Evolutionary conservation across 176 grass and related monocot species (phyloP).

Genomic region (Phyllostachys edulis): DNA sequence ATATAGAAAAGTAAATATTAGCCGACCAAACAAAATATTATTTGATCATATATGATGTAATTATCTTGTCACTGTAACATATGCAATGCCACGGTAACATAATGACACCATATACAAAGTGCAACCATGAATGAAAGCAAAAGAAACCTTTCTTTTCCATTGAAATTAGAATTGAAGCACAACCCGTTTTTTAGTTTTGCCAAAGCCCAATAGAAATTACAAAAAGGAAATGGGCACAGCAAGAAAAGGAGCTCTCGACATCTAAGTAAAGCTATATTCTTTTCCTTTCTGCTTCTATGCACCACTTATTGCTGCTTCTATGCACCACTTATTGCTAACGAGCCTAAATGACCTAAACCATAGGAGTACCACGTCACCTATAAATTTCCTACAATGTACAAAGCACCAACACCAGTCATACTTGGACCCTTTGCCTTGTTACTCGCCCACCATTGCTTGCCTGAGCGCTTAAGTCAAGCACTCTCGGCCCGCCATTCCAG

Average conservation of each 20-base stretch:
- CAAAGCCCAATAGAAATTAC: constrained; percentile 43
- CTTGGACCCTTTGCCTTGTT: constrained; percentile 70
- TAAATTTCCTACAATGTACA: constrained; percentile 57
- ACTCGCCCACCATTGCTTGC: constrained; percentile 56
- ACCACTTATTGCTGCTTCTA: not conserved
- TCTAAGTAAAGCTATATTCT: constrained; percentile 52
- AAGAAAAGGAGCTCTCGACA: constrained; percentile 50
- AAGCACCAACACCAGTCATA: constrained; percentile 35
- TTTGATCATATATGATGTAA: too few relatives aligned
- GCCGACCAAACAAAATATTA: too few relatives aligned
- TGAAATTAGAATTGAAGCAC: constrained; percentile 56
- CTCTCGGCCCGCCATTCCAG: constrained; percentile 59
- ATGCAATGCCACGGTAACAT: not conserved
- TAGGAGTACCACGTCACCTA: constrained; percentile 31
- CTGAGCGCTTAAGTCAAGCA: constrained; percentile 73
- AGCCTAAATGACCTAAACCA: constrained; percentile 22
- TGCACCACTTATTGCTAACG: not conserved
- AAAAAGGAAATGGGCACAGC: constrained; percentile 39
- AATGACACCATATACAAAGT: not conserved
- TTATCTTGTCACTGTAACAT: too few relatives aligned
- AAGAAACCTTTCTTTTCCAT: constrained; percentile 38
- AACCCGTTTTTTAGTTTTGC: constrained; percentile 36
- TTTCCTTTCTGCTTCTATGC: constrained; percentile 38
- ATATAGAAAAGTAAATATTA: too few relatives aligned
- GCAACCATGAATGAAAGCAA: not conserved